Base-by-base conservation (phyloP, 208 protist species). In the Trypanosoma cruzi region DNA sequence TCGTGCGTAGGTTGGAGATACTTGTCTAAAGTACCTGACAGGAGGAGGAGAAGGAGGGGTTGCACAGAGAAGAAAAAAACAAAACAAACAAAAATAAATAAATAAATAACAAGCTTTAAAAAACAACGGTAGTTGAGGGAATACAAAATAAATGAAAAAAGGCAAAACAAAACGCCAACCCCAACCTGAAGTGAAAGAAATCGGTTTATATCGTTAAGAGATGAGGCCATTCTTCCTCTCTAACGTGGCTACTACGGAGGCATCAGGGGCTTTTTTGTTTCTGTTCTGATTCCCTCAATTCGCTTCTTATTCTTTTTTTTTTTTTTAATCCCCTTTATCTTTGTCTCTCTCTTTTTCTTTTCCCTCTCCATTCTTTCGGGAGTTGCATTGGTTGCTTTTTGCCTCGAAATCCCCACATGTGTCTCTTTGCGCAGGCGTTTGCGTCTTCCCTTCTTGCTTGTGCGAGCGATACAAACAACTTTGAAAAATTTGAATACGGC, bases 51-150 rank as follows among this genome's bases (percentile, higher is more conserved):
- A 1, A 46, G 5, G 3, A 63, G 40, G 3, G 5, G n/a, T 34
- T 31, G 48, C n/a, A 26, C 2, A 8, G 7, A 37, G 26, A 59
- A 49, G 22, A 10, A 68, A 24, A 71, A 44, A 53, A 20, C 20
- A 50, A 24, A 37, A 67, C 13, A 37, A 68, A 52, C 71, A 72
- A 64, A 46, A 49, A 20, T 52, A 55, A 71, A 49, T 56, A 79
- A 64, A 59, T n/a, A n/a, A 71, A 55, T 5, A 5, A 44, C 8
- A 44, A 44, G 13, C 5, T 13, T 16, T 44, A 44, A 44, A 44
- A 13, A 44, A 44, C n/a, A 52, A n/a, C 20, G 48, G 8, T 18
- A 24, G 48, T 24, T 6, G 4, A 52, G 13, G 16, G 26, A 26
- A 44, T 4, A 1, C 20, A 37, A 59, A 56, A 24, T 60, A 59